Conservation (phyloP, 1,284 basidiomycete species). For the Pterulicium gracile region DNA sequence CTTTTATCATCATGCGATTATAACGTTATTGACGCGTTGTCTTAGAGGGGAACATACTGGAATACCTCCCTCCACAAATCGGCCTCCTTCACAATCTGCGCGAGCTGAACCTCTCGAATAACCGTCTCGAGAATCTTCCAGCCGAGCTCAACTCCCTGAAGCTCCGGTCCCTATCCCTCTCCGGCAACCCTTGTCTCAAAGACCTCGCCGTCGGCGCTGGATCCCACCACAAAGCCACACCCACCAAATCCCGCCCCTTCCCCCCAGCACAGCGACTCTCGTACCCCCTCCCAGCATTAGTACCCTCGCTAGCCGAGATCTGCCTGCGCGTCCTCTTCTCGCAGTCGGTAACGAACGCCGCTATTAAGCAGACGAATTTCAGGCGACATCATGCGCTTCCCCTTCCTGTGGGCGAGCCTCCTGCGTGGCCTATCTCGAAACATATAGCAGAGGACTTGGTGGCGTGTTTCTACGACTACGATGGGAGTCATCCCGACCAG, state of each 20-base stretch:
- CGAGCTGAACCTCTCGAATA: slow-evolving; percentile 52
- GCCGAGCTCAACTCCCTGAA: slow-evolving; percentile 50
- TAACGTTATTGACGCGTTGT: slow-evolving; percentile 1
- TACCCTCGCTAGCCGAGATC: too few relatives aligned
- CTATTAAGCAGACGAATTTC: slow-evolving; percentile 12
- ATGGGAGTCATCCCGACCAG: neutral
- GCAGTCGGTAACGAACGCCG: slow-evolving; percentile 18
- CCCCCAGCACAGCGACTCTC: slow-evolving; percentile 13
- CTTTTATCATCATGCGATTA: neutral
- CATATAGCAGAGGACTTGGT: neutral
- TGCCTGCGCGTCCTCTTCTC: slow-evolving; percentile 37
- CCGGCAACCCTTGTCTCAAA: slow-evolving; percentile 48
- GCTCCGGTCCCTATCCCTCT: slow-evolving; percentile 32
- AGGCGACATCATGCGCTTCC: slow-evolving; percentile 23
- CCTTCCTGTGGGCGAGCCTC: slow-evolving; percentile 15
- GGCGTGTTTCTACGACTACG: neutral
- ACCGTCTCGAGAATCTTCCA: slow-evolving; percentile 50
- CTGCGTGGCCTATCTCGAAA: neutral
- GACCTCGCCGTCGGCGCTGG: slow-evolving; percentile 10
- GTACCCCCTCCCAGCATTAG: slow-evolving; percentile 15
- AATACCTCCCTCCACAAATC: slow-evolving; percentile 56
- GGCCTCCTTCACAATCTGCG: slow-evolving; percentile 38
- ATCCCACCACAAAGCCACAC: slow-evolving; percentile 12
- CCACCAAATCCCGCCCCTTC: slow-evolving; percentile 8
- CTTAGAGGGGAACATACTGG: slow-evolving; percentile 48